Base-by-base conservation (phyloP, 2,329 filamentous ascomycete species). In the Fonsecaea multimorphosa region DNA sequence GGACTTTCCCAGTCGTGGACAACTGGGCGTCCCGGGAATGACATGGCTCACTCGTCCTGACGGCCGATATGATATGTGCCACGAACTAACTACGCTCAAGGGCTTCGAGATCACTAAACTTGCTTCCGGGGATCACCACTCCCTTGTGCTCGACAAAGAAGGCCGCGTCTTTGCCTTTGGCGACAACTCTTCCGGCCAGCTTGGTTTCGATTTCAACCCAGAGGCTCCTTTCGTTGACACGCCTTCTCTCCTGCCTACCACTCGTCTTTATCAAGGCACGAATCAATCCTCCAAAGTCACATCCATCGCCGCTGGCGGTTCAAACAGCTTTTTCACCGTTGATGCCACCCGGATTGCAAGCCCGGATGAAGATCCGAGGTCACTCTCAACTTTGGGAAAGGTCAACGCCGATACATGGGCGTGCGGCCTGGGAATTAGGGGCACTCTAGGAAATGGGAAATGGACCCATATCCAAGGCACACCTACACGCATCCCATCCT, bases 141-240 rank as follows among this genome's bases (percentile, higher is more conserved):
- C 92, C 3, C 80, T 96, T 1, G 91, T 88, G 0, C 83, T 93
- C 16, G 91, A 94, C 74, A 86, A 86, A 66, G 83, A 89, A 59
- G 94, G 94, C 16, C 86, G 88, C 16, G 85, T 95, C 16, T 97
- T 95, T 77, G 84, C 88, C 6, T 98, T 96, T 79, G 95, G 95
- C 40, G 93, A 98, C 77, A 98, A 98, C 79, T 88, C 89, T 0
- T 86, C 87, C 51, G 95, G 95, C n/a, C 95, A 98, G 77, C 84
- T 98, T 2, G 94, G 94, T n/a, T 88, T 94, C 72, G 87, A 92
- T 58, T 86, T 85, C 60, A 87, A 87, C 56, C 76, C 85, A 0
- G 85, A 89, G 31, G 81, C 86, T 16, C 82, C 86, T 7, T 85
- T 81, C 64, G 81, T 91, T 27, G 91, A 94, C 70, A 84, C 84